Evolutionary conservation across 2,329 filamentous ascomycete genomes (phyloP), one percentile per base, ranked within the genome.

Genomic region (Metarhizium brunneum): DNA sequence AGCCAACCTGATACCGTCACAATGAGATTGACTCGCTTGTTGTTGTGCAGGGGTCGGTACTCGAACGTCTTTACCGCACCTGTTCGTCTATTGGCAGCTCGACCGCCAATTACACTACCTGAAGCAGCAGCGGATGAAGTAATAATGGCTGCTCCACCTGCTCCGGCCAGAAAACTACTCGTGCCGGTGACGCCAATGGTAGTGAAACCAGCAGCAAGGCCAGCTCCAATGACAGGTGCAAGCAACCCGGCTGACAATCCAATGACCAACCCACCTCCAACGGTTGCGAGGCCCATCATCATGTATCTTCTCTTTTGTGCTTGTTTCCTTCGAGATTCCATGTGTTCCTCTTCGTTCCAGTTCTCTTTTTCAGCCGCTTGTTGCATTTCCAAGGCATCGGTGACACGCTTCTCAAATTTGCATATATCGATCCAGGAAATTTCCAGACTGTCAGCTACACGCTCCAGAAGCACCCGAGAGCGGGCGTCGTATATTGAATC

Each of bases 1-100:
- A 99, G 95, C 94, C 94, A 99, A 3, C 94, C 94, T 0, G 92
- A 91, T 35, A 99, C 84, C 0, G 94, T 97, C 43, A 99, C 85
- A 60, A 99, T 94, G 35, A 99, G 80, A 64, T 99, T 97, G 43
- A 96, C 89, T 56, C 92, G 82, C 73, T 99, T 99, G 72, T 97
- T 97, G 74, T 99, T 99, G 76, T 97, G 92, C 49, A 99, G 75
- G 6, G 94, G 94, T 48, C 92, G 84, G 68, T 97, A 99, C 71
- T 99, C 94, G 66, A 97, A 99, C 0, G 94, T 99, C 71, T 86
- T 91, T 56, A 99, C 95, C 1, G 92, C 86, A 14, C 94, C 92
- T 1, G 89, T 97, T 62, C 94, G 82, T 64, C 92, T 82, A 64
- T 89, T 80, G n/a, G 92, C 91, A 30, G 94, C 92, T 67, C 85